phyloP scores from a whole-genome alignment of 768 basidiomycete genomes.

The Mycena filopes region DNA sequence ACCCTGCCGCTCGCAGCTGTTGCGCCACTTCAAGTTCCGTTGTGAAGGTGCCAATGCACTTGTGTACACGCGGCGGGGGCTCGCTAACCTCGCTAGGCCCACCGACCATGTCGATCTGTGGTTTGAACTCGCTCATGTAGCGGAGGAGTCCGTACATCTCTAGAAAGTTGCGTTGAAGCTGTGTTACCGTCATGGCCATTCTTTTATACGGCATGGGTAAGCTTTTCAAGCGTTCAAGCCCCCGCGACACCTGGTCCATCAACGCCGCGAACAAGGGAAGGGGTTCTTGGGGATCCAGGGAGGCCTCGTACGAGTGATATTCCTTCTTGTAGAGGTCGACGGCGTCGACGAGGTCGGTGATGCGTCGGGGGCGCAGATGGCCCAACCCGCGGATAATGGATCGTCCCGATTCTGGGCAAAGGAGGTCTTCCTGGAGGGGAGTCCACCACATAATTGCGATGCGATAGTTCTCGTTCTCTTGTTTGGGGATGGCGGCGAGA shows the following conservation, averaged over 20 bases:
- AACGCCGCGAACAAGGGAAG: not conserved
- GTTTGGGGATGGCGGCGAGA: not conserved
- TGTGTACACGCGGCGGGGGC: not conserved
- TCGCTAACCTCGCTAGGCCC: not conserved
- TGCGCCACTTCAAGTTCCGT: conserved; percentile 11
- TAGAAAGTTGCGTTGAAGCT: conserved; percentile 28
- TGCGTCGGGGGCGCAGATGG: not conserved
- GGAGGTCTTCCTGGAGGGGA: not conserved
- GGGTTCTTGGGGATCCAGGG: not conserved
- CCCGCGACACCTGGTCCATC: not conserved
- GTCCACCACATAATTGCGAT: conserved; percentile 9
- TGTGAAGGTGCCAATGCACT: conserved; percentile 31
- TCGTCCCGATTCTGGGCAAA: not conserved
- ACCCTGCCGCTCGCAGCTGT: conserved; percentile 24
- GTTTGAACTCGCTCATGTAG: conserved; percentile 27
- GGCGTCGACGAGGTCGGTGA: not conserved
- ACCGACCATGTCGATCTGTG: conserved; percentile 9
- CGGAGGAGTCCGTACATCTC: conserved; percentile 26
- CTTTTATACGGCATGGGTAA: not conserved
- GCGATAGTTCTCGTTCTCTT: not conserved
- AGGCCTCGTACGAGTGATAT: not conserved
- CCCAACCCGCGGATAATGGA: not conserved
- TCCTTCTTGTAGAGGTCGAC: not conserved
- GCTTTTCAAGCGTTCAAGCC: not conserved
- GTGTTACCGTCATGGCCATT: conserved; percentile 8